Evolutionary conservation across 805 yeast genomes (phyloP), one percentile per base, ranked within the genome.

Genomic region (Candida corydali): DNA sequence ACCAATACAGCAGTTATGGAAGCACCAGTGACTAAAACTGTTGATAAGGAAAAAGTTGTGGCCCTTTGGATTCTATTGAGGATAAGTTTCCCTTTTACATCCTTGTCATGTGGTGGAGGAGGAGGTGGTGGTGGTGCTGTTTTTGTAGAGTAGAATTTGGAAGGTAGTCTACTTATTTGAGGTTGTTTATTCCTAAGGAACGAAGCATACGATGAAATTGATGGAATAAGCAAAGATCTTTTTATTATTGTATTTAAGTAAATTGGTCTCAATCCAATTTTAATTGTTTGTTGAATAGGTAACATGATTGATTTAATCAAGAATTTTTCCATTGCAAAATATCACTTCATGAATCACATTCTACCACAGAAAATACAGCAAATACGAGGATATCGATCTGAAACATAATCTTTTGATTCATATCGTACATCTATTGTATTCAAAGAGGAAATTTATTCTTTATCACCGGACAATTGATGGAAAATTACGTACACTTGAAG

Each of bases 1-100:
- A 88, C 73, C 76, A 40, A 80, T 57, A 31, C 80, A 0, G 91
- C 78, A 7, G 84, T 65, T 11, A 84, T 87, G 2, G 78, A 54
- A 2, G 88, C 88, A 3, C 83, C 86, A 8, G 82, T 47, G 0
- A 85, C 86, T 20, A 84, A 52, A 3, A 75, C 55, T 0, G 86
- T 70, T 3, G 88, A 78, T 7, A 75, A 55, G 5, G 82, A 65
- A 43, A 82, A 82, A 5, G 84, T 77, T 14, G 81, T 63, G 10
- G 79, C 79, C 29, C 81, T 63, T 36, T 73, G 70, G 12, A 81
- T 50, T 25, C 66, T 64, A 18, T 65, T 62, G 58, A 75, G 73
- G 30, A 75, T 41, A 24, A 65, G 58, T 35, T 51, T 50, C 32
- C 71, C 66, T 50, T 69, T 63, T 20, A 60, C 64, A 46, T 65